Evolutionary conservation across 352 stramenopile genomes (phyloP).

Genomic region (Lagenidium sp.): DNA sequence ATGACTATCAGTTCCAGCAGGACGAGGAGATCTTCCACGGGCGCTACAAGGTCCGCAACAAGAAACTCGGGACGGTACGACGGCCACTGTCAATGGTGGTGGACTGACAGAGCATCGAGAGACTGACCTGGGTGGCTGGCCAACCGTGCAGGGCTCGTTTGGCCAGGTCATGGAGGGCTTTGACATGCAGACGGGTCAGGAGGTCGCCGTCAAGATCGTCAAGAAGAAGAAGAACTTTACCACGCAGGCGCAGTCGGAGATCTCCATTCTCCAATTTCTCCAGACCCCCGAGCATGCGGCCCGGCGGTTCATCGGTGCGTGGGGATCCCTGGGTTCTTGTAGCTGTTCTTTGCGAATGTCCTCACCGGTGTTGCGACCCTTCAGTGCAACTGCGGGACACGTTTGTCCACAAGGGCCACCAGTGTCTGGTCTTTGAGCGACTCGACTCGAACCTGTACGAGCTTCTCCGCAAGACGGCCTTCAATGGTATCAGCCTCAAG

Average conservation of each 20-base stretch:
- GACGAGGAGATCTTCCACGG: slow-evolving; percentile 72
- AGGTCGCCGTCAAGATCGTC: slow-evolving; percentile 99
- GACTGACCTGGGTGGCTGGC: neutral
- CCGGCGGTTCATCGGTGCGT: slow-evolving; percentile 90
- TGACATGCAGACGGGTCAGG: slow-evolving; percentile 57
- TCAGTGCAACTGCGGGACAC: slow-evolving; percentile 88
- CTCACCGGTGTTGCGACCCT: too few species aligned
- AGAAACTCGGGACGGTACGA: slow-evolving; percentile 65
- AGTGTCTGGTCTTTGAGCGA: slow-evolving; percentile 98
- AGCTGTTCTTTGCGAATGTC: too few species aligned
- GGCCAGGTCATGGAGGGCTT: slow-evolving; percentile 74
- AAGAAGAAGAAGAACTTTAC: slow-evolving; percentile 98
- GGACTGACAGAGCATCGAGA: too few species aligned
- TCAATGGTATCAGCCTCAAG: slow-evolving; percentile 88
- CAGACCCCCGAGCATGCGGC: slow-evolving; percentile 72
- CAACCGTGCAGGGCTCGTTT: slow-evolving; percentile 57
- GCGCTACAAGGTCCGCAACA: slow-evolving; percentile 61
- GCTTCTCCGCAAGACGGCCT: slow-evolving; percentile 92
- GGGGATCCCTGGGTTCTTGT: neutral
- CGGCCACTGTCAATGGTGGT: neutral
- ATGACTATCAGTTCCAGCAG: slow-evolving; percentile 49
- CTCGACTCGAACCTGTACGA: slow-evolving; percentile 97
- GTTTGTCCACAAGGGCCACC: slow-evolving; percentile 95
- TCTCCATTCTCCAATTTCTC: slow-evolving; percentile 91
- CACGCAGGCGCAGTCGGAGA: slow-evolving; percentile 96